Conservation (phyloP, 164 flowering plant genomes). For the Stephania yunnanensis region DNA sequence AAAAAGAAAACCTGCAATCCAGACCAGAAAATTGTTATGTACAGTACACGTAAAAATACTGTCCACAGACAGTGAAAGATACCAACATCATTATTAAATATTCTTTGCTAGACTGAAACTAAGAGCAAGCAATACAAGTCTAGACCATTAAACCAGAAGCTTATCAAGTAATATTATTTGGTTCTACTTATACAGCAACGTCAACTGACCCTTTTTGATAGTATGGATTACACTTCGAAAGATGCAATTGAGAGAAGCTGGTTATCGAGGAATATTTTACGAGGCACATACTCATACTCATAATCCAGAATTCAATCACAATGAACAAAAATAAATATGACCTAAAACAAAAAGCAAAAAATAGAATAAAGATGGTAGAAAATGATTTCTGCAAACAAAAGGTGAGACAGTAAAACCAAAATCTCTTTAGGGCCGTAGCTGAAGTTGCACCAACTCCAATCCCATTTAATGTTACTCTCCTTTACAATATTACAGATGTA, state of each 20-base stretch:
- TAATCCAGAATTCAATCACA: not conserved
- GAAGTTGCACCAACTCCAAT: not conserved
- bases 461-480: not conserved
- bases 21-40: not conserved
- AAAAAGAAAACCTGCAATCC: conserved; percentile 65
- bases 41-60: not conserved
- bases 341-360: too few relatives aligned
- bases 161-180: too few relatives aligned
- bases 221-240: not conserved
- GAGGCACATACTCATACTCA: not conserved
- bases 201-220: not conserved
- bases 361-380: not conserved
- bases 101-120: not conserved
- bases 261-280: not conserved
- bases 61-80: not conserved
- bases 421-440: not conserved
- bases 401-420: not conserved
- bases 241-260: not conserved
- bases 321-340: not conserved
- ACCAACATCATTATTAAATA: not conserved
- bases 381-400: not conserved
- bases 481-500: not conserved
- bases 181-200: not conserved
- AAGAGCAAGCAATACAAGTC: not conserved
- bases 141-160: not conserved